These are phyloP conservation scores for Plasmodium cynomolgi DNA, from an alignment of 169 alveolate species.

Conservation along the genomic window DNA sequence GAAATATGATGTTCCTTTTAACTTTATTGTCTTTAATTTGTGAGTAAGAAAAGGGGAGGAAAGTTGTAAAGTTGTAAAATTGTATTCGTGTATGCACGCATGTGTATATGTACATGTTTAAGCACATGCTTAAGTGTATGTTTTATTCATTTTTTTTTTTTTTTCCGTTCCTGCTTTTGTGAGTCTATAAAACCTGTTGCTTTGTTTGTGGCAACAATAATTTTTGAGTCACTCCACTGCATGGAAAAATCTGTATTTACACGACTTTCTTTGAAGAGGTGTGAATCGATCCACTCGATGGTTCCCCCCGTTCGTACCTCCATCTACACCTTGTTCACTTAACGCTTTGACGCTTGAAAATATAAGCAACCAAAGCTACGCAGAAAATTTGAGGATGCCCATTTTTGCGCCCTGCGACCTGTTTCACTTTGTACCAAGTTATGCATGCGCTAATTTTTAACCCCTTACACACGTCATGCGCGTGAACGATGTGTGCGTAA, in stretches of 20 bases:
- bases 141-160: neutral
- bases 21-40: neutral
- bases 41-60: neutral
- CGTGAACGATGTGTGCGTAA: neutral
- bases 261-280: neutral
- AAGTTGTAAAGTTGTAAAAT: neutral
- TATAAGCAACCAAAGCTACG: neutral
- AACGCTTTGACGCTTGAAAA: constrained; percentile 8
- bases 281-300: neutral
- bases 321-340: neutral
- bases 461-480: neutral
- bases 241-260: constrained; percentile 24
- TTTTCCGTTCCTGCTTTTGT: neutral
- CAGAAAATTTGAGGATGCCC: neutral
- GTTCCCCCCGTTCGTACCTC: neutral
- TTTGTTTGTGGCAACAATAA: neutral
- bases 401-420: neutral
- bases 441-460: neutral
- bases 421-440: constrained; percentile 1
- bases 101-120: neutral
- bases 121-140: neutral
- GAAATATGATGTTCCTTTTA: neutral
- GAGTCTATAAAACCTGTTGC: constrained; percentile 9
- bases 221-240: constrained; percentile 9
- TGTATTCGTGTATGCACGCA: neutral